Base-by-base conservation (phyloP, 2,329 filamentous ascomycete species). In the Talaromyces amestolkiae region DNA sequence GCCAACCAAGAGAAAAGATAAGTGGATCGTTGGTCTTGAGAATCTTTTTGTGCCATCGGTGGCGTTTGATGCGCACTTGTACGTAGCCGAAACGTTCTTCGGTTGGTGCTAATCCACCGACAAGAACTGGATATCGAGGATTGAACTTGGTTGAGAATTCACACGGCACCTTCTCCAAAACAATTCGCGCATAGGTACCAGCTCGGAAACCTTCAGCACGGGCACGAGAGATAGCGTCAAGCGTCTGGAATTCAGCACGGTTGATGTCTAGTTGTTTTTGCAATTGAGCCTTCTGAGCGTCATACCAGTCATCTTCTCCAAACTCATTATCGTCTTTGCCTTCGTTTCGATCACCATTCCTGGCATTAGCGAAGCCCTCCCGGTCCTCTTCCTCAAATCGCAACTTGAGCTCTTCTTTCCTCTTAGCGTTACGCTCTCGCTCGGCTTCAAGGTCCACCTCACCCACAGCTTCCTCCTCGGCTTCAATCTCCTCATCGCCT, bases 11-110 rank as follows among this genome's bases (percentile, higher is more conserved):
- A 1, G 93, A 97, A 83, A 99, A 95, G 75, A 99, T 97, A 61
- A 99, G 85, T 17, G 95, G 96, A 74, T 99, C 95, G 75, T 96
- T 97, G 39, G 93, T 98, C 83, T 99, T 99, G 70, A 99, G 84
- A 71, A 98, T 98, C 83, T 95, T 96, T 86, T 97, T 97, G 82
- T 99, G 95, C 96, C 96, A 99, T 70, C 95, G 86, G 78, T 99
- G 95, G 63, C 93, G 87, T 85, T 99, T 99, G 83, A 99, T 96
- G 60, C 96, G 89, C 65, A 97, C 89, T 78, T 99, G 95, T 9
- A 98, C 89, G 75, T 91, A 98, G 9, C 95, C 96, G 76, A 97
- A 97, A 60, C 96, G 89, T 77, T 98, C 93, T 78, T 99, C 95
- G 0, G 94, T 97, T 8, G 95, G 86, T 11, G 92, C 90, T 45